These are phyloP conservation scores for Aspergillus costaricaensis DNA, from an alignment of 2,329 filamentous ascomycete genomes.

Conservation along the genomic window DNA sequence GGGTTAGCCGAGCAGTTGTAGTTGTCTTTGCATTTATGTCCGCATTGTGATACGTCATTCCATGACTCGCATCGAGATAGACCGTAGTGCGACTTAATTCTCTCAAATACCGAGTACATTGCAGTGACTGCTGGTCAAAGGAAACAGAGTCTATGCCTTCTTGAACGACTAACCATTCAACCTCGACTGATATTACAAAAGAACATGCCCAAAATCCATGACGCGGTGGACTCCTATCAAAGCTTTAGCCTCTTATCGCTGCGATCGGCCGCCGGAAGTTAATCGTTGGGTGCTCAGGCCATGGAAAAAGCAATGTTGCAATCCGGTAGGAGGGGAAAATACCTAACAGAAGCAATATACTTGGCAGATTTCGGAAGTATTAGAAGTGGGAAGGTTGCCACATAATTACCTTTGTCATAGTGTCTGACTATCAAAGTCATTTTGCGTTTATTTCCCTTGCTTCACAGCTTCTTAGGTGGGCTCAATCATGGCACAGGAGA, in stretches of 20 bases:
- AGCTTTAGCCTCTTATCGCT: conserved; percentile 2
- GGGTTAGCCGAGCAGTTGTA: background rate
- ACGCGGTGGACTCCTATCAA: conserved; percentile 3
- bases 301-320: conserved; percentile 4
- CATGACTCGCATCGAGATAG: background rate
- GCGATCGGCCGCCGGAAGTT: background rate
- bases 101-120: background rate
- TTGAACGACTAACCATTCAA: background rate
- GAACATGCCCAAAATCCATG: background rate
- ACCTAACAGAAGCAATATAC: background rate
- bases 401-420: background rate
- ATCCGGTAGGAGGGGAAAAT: background rate
- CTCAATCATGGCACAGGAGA: conserved; percentile 5
- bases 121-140: background rate
- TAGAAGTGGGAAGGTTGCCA: background rate
- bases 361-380: background rate
- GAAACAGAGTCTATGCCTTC: background rate
- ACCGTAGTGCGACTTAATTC: background rate
- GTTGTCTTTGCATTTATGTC: conserved; percentile 3
- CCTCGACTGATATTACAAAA: background rate
- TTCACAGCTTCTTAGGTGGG: conserved; percentile 6
- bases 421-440: background rate
- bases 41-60: conserved; percentile 6
- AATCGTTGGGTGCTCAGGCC: conserved; percentile 1
- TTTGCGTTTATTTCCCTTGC: conserved; percentile 11